Conservation (phyloP, 2,329 filamentous ascomycete genomes). For the Pleoardoris graminearum region DNA sequence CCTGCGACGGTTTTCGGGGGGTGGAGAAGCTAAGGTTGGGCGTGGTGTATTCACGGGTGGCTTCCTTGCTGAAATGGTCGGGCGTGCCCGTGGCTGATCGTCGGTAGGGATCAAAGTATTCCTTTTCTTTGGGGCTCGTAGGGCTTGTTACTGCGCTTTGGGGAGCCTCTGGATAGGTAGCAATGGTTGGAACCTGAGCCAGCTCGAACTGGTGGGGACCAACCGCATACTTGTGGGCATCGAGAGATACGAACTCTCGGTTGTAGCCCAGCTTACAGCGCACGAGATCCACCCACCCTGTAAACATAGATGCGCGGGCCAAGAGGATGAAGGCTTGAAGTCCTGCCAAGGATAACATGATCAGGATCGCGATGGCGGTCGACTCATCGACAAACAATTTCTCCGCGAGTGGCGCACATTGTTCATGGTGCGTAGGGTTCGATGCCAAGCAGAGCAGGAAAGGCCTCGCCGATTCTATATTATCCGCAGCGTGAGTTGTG, state of each 20-base stretch:
- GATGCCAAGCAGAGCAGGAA: constrained; percentile 75
- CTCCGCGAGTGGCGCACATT: constrained; percentile 66
- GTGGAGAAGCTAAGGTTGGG: constrained; percentile 48
- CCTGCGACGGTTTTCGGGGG: constrained; percentile 43
- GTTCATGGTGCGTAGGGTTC: constrained; percentile 62
- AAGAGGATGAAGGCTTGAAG: constrained; percentile 83
- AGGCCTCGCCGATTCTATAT: constrained; percentile 58
- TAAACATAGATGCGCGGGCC: constrained; percentile 80
- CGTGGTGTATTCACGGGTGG: constrained; percentile 44
- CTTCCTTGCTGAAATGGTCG: constrained; percentile 43
- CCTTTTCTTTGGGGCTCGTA: constrained; percentile 9
- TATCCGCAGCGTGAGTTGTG: constrained; percentile 59
- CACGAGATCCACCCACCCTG: constrained; percentile 75
- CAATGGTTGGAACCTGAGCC: constrained; percentile 30
- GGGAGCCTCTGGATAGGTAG: constrained; percentile 32
- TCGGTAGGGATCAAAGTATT: constrained; percentile 28
- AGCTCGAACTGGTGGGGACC: constrained; percentile 42
- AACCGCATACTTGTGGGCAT: constrained; percentile 57
- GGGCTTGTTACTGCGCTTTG: constrained; percentile 34
- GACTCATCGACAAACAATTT: constrained; percentile 71
- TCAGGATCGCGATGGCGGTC: constrained; percentile 77
- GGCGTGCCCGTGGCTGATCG: constrained; percentile 31
- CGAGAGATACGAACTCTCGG: constrained; percentile 86
- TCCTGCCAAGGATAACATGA: constrained; percentile 80
- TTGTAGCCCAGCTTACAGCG: constrained; percentile 55